Evolutionary conservation across 2,329 filamentous ascomycete genomes (phyloP), one percentile per base, ranked within the genome.

Genomic region (Ophiostoma pallidulum): DNA sequence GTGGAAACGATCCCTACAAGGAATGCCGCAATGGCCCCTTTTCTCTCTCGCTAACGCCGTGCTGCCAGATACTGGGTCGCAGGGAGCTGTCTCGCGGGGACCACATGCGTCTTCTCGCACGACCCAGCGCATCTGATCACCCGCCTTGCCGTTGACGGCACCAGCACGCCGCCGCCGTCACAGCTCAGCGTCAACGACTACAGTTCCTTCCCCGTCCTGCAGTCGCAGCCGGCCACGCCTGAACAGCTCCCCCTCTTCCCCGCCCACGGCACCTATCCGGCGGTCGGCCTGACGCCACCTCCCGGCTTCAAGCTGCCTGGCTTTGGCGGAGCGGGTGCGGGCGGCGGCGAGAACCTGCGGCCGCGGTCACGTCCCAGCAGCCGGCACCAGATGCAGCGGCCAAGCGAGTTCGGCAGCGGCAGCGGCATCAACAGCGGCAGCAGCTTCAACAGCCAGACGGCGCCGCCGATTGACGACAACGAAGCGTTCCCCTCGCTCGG

Each of bases 101-200:
- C 89, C 49, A 90, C 88, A 3, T 98, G 92, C 64, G 87, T 95
- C 51, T 98, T 98, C 69, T 97, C 91, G 13, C 92, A 98, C 65
- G 92, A 98, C 58, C 92, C 92, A 3, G 80, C 89, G 2, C 79
- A 88, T 56, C 75, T 96, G 13, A 80, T 95, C 67, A 88, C 84
- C 59, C 86, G 86, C 57, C 75, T 98, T 53, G 80, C 75, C 28
- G 67, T 96, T 13, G 84, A 86, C 53, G 86, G 80, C 39, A 71
- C 77, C 50, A 73, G 72, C 56, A 82, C 81, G 33, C 77, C 82
- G 45, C 78, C 83, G 44, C 77, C 82, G n/a, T 63, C 73, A 5
- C 76, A 78, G 50, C 73, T 77, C 49, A 66, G 72, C 40, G 77
- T 78, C 4, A 84, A 90, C 58, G 90, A 94, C 64, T 82, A 84